Base-by-base conservation (phyloP, 1,139 yeast genomes). In the Hanseniaspora gamundiae region DNA sequence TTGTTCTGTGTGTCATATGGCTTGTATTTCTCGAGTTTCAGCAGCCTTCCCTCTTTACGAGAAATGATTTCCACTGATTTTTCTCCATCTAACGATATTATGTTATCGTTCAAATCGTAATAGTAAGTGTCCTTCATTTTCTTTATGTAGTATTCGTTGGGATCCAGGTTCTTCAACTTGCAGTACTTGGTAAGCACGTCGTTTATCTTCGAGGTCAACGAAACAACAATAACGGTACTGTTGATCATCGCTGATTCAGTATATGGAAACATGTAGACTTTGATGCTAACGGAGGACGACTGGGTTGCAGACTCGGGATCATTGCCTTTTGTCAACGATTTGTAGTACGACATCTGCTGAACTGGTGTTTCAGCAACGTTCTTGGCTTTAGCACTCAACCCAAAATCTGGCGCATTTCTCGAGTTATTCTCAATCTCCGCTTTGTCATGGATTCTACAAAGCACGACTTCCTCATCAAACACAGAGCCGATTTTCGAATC, bases 381-480 rank as follows among this genome's bases (percentile, higher is more conserved):
- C 5, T 10, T 21, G 11, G 3, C 14, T 21, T 35, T 35, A 3
- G 4, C 14, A 35, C n/a, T n/a, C n/a, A 19, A 21, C 4, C 38
- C 38, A 9, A 83, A 77, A 22, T 77, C 61, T 1, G 91, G 88
- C 0, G 84, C 71, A 1, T 54, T 51, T 21, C 48, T 58, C 56
- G 62, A 68, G 52, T 69, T 67, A 31, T 58, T 39, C n/a, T 59
- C 38, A 45, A 52, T 49, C 55, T 66, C 66, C 2, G 57, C 58
- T 21, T 64, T 65, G 9, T 57, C 60, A 3, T 56, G 48, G 3
- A 77, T 76, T 47, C 58, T 62, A 48, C 80, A 72, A 8, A 82
- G 55, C 0, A 81, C 84, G 42, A 82, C 68, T 47, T 79, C 87
- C 48, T 70, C 75, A n/a, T 81, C 80, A 40, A 80, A 80, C 53